Conservation (phyloP, 202 grass and related monocot species). For the Setaria viridis region DNA sequence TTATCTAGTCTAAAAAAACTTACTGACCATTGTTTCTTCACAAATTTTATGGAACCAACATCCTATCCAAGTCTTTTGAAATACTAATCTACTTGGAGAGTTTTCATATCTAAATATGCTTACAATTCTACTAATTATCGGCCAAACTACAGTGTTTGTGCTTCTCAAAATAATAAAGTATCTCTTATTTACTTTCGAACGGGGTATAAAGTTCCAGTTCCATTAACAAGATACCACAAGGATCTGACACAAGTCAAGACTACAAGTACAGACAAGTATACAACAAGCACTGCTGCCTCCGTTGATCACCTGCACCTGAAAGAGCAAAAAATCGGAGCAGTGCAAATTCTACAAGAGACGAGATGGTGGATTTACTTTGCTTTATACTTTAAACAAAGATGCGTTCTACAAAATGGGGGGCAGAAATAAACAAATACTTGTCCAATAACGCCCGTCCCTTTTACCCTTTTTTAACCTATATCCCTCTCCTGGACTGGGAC, state of each 20-base stretch:
- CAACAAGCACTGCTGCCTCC: too few relatives aligned
- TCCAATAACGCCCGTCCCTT: slow-evolving; percentile 52
- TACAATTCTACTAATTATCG: background rate
- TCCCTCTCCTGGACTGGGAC: slow-evolving; percentile 44
- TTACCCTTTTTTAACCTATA: slow-evolving; percentile 50
- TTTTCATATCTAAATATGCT: too few relatives aligned
- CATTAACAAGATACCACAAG: background rate
- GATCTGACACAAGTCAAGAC: background rate
- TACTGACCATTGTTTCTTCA: too few relatives aligned
- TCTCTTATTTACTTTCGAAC: background rate
- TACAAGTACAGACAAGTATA: too few relatives aligned
- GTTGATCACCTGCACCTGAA: background rate
- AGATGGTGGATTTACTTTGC: slow-evolving; percentile 51
- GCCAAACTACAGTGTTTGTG: background rate
- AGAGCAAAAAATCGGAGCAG: background rate
- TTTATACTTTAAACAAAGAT: slow-evolving; percentile 70
- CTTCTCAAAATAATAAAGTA: background rate
- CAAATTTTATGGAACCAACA: too few relatives aligned
- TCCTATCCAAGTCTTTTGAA: background rate
- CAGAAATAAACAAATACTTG: slow-evolving; percentile 55
- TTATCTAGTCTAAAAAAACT: too few relatives aligned
- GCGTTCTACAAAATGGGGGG: slow-evolving; percentile 72
- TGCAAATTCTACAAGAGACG: background rate
- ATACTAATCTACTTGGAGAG: background rate
- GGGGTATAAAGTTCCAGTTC: background rate